Base-by-base conservation (phyloP, 306 rosid species). In the Aeschynomene evenia region DNA sequence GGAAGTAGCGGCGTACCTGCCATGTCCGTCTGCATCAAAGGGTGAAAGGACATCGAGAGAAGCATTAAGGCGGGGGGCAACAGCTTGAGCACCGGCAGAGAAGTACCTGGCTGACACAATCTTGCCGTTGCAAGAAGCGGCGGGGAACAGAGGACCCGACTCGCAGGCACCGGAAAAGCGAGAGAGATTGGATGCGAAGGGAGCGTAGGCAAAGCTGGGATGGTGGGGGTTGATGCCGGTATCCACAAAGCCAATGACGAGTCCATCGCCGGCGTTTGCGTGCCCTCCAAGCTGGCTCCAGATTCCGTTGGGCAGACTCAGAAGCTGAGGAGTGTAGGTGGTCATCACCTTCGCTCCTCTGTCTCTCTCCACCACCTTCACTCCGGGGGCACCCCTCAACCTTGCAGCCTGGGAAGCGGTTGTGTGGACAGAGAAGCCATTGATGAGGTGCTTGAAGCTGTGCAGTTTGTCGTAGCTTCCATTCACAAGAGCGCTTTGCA, bases 41-140 rank as follows among this genome's bases (percentile, higher is more conserved):
- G 97, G 98, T 13, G 98, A 94, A 60, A 90, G 96, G 63, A 94
- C 79, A 48, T 94, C 97, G 0, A 81, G 9, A 1, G 98, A 83
- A 78, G 96, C 19, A 56, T 90, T 80, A 19, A 90, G 88, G n/a
- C n/a, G n/a, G 28, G 79, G 64, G 2, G 89, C 71, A 26, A 13
- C 26, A 3, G 97, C 92, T 72, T 79, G 50, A 76, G 92, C 97
- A 37, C 98, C 98, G n/a, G 87, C 82, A 0, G 92, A 82, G 86
- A 90, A 88, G 77, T 73, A 94, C 70, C 82, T 82, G 0, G 96
- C 97, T 0, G 88, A 77, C 10, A 85, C 79, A 21, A 94, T 84
- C 79, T 94, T 94, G 3, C 89, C 95, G 50, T 87, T 87, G 66
- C 97, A 91, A 39, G 86, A 87, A 65, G 33, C 63, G 4, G 69